Conservation (phyloP, 208 protist species). For the Naegleria lovaniensis region DNA sequence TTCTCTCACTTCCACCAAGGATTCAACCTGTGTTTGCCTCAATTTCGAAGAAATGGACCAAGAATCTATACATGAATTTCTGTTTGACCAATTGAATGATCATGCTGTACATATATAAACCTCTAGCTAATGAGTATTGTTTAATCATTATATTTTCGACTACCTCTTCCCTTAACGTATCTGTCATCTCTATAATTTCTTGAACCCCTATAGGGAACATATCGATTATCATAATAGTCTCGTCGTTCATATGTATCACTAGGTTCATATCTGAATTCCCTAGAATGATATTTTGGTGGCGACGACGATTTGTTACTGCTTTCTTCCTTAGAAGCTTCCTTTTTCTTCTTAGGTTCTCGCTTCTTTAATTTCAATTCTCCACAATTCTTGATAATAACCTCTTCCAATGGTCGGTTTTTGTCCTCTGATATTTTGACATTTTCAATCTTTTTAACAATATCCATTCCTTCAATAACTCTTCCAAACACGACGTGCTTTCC, state of each 20-base stretch:
- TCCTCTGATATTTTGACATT: conserved; percentile 38
- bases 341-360: not conserved
- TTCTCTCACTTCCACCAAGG: no score
- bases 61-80: no score
- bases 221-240: not conserved
- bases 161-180: not conserved
- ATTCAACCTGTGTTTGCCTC: no score
- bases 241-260: not conserved
- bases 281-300: no score
- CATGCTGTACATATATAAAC: no score
- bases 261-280: no score
- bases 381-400: not conserved
- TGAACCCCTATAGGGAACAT: no score
- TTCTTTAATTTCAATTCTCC: not conserved
- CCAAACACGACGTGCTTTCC: conserved; percentile 16
- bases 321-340: not conserved
- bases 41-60: no score
- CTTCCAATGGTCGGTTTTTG: conserved; percentile 33
- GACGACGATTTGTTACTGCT: no score
- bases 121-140: no score
- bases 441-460: conserved; percentile 1
- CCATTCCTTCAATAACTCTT: conserved; percentile 5
- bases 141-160: not conserved
- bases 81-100: no score
- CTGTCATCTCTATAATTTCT: no score